Evolutionary conservation across 176 grass and related monocot genomes (phyloP).

Genomic region (Avena insularis): DNA sequence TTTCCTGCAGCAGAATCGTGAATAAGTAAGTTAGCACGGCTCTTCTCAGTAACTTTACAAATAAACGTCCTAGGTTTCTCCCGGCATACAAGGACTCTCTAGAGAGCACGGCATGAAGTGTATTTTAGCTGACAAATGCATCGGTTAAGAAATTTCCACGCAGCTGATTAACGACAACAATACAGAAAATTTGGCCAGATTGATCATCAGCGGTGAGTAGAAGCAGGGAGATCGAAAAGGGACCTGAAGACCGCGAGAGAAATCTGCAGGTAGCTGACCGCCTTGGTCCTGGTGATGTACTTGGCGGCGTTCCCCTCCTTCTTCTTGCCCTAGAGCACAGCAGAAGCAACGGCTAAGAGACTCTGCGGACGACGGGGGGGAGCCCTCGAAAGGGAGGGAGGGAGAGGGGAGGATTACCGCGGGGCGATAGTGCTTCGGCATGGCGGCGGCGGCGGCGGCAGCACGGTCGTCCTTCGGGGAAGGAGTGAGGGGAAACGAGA

Average conservation of each 20-base stretch:
- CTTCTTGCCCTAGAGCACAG: conserved; percentile 75
- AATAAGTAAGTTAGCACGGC: neutral
- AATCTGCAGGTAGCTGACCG: conserved; percentile 80
- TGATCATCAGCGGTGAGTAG: neutral
- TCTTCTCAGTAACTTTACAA: neutral
- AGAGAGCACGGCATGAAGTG: neutral
- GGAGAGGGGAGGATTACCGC: conserved; percentile 48
- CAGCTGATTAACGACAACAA: neutral
- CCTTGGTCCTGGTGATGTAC: conserved; percentile 95
- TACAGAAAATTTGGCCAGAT: neutral
- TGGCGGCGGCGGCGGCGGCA: conserved; percentile 38
- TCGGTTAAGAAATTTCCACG: neutral
- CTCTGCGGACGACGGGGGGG: neutral
- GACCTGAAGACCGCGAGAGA: conserved; percentile 82
- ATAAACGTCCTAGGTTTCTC: neutral
- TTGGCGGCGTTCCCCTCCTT: conserved; percentile 97
- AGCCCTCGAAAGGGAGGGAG: neutral
- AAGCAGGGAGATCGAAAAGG: neutral
- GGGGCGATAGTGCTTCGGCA: conserved; percentile 92
- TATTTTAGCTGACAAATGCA: neutral
- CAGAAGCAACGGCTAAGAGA: neutral
- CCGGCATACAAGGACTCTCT: neutral
- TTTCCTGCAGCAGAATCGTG: conserved; percentile 57
- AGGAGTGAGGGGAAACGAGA: neutral
- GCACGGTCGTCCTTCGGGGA: conserved; percentile 11